Base-by-base conservation (phyloP, 805 yeast genomes). In the Priceomyces fermenticarens region DNA sequence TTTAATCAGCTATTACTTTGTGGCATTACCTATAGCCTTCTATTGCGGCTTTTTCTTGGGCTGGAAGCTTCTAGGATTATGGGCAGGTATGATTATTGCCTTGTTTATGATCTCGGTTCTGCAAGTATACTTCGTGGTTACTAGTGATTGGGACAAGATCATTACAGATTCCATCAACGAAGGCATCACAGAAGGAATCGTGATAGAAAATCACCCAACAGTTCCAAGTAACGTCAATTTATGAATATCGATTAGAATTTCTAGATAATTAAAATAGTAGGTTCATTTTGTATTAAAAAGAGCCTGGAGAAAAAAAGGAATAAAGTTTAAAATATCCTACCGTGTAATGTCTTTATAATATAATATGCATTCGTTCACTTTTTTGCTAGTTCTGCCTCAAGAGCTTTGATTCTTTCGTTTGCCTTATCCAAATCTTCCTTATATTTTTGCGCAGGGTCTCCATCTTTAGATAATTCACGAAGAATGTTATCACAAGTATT, bases 1-100 rank as follows among this genome's bases (percentile, higher is more conserved):
- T 52, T 50, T 78, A 29, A 54, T 73, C 13, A 61, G 73, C 37
- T 77, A 75, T 48, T 77, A 77, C 48, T 44, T 65, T 4, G 54
- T 77, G 38, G 81, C 79, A 2, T 59, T 75, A 32, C 83, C 83
- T 1, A 56, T 62, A 37, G 79, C 77, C 15, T 57, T 68, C 35
- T 38, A 65, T 11, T 62, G 71, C 33, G 78, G 78, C 2, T 74
- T 75, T 48, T 47, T 62, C 34, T 57, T 65, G 29, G 47, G 63
- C 4, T 47, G 65, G 44, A 62, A 63, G 44, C 67, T 77, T 29
- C 41, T 64, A 10, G 81, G 81, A 0, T 57, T 77, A 37, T 77
- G 81, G 81, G 38, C 67, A 14, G 81, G 75, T 2, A 59, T 74
- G 56, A 59, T 69, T 4, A 52, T 67, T 30, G 79, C 77, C 10